Percentiles rank a stretch among this genome's conserved stretches.
These are phyloP conservation scores for Diaporthe vexans DNA, from an alignment of 2,329 filamentous ascomycete species.

Conservation along the genomic window DNA sequence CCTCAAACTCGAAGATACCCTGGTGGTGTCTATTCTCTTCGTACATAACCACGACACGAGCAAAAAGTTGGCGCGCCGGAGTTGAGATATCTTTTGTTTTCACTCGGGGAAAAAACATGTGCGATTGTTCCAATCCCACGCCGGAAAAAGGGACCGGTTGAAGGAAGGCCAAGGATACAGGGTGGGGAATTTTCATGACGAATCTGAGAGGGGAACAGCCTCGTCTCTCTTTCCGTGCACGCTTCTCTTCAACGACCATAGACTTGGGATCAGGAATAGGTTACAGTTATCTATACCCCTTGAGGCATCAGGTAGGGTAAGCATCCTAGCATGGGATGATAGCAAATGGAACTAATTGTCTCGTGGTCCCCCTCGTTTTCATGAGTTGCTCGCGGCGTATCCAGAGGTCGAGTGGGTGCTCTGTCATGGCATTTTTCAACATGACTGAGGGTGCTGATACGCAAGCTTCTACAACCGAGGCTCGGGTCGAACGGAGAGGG, in stretches of 20 bases:
- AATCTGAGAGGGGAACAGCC: constrained; percentile 23
- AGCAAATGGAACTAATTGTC: constrained; percentile 35
- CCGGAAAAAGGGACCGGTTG: constrained; percentile 22
- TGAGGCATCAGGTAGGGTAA: constrained; percentile 39
- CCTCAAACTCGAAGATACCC: constrained; percentile 34
- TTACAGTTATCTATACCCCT: constrained; percentile 42
- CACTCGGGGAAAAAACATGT: constrained; percentile 9
- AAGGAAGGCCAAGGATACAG: constrained; percentile 2
- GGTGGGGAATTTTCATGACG: neutral
- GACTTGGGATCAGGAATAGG: constrained; percentile 39
- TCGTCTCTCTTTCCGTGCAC: constrained; percentile 2
- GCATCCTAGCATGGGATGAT: constrained; percentile 22
- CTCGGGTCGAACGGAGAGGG: no score
- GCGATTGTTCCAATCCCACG: constrained; percentile 20
- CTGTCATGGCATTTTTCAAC: neutral
- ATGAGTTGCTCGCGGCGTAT: neutral
- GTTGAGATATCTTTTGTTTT: constrained; percentile 37
- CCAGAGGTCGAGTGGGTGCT: neutral
- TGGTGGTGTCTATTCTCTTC: constrained; percentile 41
- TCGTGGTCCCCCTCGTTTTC: neutral
- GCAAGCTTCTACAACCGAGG: neutral
- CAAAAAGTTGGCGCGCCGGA: constrained; percentile 41
- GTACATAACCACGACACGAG: constrained; percentile 39
- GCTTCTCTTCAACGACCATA: constrained; percentile 35
- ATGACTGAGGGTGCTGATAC: neutral